phyloP scores from a whole-genome alignment of 2,329 filamentous ascomycete species.

The Juglanconis juglandina region DNA sequence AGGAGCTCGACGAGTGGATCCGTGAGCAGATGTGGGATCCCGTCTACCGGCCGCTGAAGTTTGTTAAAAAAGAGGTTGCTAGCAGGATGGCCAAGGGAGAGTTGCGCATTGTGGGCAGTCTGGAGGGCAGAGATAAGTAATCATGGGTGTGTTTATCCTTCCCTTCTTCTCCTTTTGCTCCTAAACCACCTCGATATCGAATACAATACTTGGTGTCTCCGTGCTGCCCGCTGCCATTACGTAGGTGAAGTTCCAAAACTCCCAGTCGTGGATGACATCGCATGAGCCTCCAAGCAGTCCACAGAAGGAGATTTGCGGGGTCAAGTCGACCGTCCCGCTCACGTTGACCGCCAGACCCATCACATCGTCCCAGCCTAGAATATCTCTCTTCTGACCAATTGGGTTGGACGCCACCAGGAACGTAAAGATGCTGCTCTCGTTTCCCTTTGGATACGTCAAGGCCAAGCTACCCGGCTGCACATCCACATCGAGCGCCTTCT shows the following conservation, averaged over 20 bases:
- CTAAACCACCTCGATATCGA: constrained; percentile 17
- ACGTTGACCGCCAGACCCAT: constrained; percentile 44
- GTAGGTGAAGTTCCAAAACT: constrained; percentile 46
- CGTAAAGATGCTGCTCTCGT: constrained; percentile 45
- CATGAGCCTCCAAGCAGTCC: constrained; percentile 35
- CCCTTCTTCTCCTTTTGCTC: neutral
- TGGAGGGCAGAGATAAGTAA: constrained; percentile 22
- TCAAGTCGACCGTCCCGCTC: constrained; percentile 39
- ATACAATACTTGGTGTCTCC: constrained; percentile 20
- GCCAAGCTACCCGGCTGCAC: constrained; percentile 41
- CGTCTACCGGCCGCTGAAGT: constrained; percentile 61
- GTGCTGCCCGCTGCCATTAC: constrained; percentile 32
- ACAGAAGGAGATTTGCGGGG: constrained; percentile 40
- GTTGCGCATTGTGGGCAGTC: constrained; percentile 45
- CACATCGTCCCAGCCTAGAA: constrained; percentile 45
- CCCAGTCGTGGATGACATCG: constrained; percentile 35
- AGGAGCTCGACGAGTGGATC: constrained; percentile 67
- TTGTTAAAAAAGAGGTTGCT: constrained; percentile 50
- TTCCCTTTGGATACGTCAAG: constrained; percentile 53
- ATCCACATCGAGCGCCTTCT: constrained; percentile 37
- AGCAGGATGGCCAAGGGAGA: constrained; percentile 59
- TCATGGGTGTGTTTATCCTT: neutral
- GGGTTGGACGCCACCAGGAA: constrained; percentile 47
- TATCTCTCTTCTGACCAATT: constrained; percentile 35
- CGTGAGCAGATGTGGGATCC: constrained; percentile 77